These are phyloP conservation scores for Amanita exitialis DNA, from an alignment of 768 basidiomycete species.

Conservation along the genomic window DNA sequence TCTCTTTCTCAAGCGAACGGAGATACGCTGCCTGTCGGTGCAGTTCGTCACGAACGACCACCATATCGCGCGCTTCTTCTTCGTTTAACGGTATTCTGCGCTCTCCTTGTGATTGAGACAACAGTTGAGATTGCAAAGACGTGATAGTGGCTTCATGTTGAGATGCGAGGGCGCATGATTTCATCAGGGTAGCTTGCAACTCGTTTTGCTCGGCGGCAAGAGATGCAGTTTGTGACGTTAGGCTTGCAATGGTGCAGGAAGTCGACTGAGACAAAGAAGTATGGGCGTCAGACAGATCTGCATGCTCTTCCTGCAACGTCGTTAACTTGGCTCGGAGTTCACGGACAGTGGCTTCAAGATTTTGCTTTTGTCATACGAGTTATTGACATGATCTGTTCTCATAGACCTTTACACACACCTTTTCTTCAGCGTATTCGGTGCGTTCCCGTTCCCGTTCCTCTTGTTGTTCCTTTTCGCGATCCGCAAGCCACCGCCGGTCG, in stretches of 20 bases:
- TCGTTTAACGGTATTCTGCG: conserved; percentile 30
- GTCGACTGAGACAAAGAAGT: conserved; percentile 36
- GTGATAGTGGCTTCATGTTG: conserved; percentile 3
- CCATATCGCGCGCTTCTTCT: conserved; percentile 45
- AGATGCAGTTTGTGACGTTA: conserved; percentile 40
- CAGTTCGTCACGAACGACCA: conserved; percentile 56
- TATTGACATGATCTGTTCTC: not conserved
- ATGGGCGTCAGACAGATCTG: conserved; percentile 52
- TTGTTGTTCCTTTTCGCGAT: conserved; percentile 57
- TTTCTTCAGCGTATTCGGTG: conserved; percentile 40
- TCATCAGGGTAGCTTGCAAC: conserved; percentile 27
- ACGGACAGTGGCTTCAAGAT: conserved; percentile 40
- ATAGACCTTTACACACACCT: conserved; percentile 29
- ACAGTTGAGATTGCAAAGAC: conserved; percentile 20
- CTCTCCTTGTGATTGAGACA: conserved; percentile 37
- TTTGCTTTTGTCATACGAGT: conserved; percentile 23
- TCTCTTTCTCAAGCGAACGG: conserved; percentile 47
- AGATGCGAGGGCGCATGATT: not conserved
- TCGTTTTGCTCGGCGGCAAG: conserved; percentile 31
- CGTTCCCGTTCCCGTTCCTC: conserved; percentile 57
- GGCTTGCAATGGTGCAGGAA: conserved; percentile 36
- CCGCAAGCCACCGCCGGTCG: conserved; percentile 60
- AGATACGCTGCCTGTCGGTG: conserved; percentile 55
- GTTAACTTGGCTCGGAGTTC: conserved; percentile 38
- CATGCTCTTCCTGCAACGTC: conserved; percentile 44